These are phyloP conservation scores for Ormosia emarginata DNA, from an alignment of 306 rosid species.

Conservation along the genomic window DNA sequence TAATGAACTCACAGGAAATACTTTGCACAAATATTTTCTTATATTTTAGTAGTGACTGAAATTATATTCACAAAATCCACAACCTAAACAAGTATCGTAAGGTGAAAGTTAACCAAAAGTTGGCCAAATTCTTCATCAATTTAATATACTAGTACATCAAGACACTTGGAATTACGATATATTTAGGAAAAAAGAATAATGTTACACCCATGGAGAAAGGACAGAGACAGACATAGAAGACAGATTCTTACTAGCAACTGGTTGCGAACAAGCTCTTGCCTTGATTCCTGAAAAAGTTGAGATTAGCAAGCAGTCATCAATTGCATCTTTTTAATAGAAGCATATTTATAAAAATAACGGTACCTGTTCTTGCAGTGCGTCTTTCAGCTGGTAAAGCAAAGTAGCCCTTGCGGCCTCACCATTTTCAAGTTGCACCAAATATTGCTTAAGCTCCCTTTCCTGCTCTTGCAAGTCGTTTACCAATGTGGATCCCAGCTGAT, in stretches of 20 bases:
- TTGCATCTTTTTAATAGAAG: background rate
- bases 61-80: no score
- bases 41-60: no score
- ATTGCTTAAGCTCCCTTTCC: constrained; percentile 50
- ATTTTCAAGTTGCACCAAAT: constrained; percentile 49
- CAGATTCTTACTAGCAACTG: constrained; percentile 60
- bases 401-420: constrained; percentile 53
- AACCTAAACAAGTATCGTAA: background rate
- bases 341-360: background rate
- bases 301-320: constrained; percentile 18
- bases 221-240: background rate
- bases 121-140: background rate
- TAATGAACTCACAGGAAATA: no score
- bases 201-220: background rate
- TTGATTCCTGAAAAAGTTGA: constrained; percentile 54
- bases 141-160: no score
- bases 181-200: background rate
- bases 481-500: constrained; percentile 47
- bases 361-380: constrained; percentile 75
- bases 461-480: constrained; percentile 59
- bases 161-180: background rate
- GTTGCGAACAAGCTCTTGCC: constrained; percentile 51
- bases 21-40: no score
- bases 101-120: constrained; percentile 5
- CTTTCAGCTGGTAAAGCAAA: constrained; percentile 55